Conservation (phyloP, 2,329 filamentous ascomycete species). For the Lasiodiplodia sp. region DNA sequence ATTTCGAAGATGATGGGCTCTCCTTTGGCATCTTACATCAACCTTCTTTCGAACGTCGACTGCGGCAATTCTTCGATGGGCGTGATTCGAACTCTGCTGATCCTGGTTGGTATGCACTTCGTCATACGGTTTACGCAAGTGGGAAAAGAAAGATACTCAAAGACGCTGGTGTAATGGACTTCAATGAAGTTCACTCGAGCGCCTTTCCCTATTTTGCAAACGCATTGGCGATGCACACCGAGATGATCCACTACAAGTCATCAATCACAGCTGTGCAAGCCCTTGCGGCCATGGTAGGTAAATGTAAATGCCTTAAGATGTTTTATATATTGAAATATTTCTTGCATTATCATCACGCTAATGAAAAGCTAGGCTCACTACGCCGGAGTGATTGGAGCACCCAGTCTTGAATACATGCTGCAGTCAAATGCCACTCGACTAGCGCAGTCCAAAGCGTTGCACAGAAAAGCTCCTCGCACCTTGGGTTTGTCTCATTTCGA, state of each 20-base stretch:
- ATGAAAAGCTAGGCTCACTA: neutral
- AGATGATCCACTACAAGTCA: constrained; percentile 1
- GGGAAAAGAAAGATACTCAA: constrained; percentile 4
- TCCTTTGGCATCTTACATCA: neutral
- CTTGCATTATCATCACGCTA: neutral
- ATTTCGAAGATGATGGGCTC: neutral
- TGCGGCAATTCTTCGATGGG: neutral
- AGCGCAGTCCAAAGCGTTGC: constrained; percentile 37
- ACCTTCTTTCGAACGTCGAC: neutral
- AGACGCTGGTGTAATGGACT: neutral
- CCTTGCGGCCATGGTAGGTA: neutral
- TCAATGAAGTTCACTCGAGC: constrained; percentile 1
- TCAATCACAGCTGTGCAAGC: neutral
- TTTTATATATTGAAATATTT: too few species aligned
- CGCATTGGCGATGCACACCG: constrained; percentile 13
- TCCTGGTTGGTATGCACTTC: constrained; percentile 16
- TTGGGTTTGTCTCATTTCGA: constrained; percentile 44
- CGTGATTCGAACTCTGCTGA: neutral
- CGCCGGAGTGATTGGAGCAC: neutral
- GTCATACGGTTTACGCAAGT: constrained; percentile 5
- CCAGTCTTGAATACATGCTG: constrained; percentile 12
- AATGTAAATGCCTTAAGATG: neutral
- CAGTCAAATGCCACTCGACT: constrained; percentile 3
- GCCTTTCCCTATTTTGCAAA: constrained; percentile 9
- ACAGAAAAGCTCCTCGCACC: constrained; percentile 46